Percentiles rank a stretch among this genome's conserved stretches.
Evolutionary conservation across 495 filamentous ascomycete species (phyloP).

Genomic region (Hamigera avellanea): DNA sequence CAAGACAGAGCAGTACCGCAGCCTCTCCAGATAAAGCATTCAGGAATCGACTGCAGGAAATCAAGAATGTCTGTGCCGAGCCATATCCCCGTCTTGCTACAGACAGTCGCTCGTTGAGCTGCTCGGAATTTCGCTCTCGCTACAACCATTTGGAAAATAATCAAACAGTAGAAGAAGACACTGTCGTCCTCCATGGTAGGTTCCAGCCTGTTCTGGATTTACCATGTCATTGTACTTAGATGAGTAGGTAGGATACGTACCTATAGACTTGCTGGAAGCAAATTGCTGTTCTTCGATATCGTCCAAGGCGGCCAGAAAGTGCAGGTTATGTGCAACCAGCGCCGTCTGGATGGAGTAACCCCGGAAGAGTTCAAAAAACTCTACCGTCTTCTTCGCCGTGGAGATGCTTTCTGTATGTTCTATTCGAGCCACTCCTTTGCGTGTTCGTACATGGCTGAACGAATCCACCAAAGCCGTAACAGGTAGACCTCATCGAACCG

Average conservation of each 20-base stretch:
- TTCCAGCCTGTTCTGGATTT: conserved; percentile 15
- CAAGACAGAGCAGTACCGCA: conserved; percentile 17
- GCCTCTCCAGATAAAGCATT: conserved; percentile 28
- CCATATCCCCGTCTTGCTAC: conserved; percentile 39
- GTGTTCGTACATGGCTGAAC: neutral
- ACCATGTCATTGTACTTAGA: conserved; percentile 32
- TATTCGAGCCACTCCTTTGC: conserved; percentile 5
- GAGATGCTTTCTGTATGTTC: conserved; percentile 69
- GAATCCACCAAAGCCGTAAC: conserved; percentile 38
- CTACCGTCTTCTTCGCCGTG: conserved; percentile 47
- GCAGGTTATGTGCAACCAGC: conserved; percentile 62
- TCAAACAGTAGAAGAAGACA: conserved; percentile 33
- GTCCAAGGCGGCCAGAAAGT: conserved; percentile 54
- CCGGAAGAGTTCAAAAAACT: conserved; percentile 45
- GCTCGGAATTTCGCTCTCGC: conserved; percentile 24
- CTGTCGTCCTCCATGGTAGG: conserved; percentile 35
- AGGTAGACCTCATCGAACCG: conserved; percentile 60
- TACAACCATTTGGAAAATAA: conserved; percentile 29
- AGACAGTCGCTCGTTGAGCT: conserved; percentile 20
- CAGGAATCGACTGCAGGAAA: conserved; percentile 37
- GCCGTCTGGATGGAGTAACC: conserved; percentile 35
- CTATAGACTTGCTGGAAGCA: conserved; percentile 47
- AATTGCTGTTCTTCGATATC: conserved; percentile 78
- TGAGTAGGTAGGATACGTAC: conserved; percentile 54
- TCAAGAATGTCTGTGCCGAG: conserved; percentile 29